Evolutionary conservation across 2,329 filamentous ascomycete genomes (phyloP), one percentile per base, ranked within the genome.

Genomic region (Trichoderma aggressivum): DNA sequence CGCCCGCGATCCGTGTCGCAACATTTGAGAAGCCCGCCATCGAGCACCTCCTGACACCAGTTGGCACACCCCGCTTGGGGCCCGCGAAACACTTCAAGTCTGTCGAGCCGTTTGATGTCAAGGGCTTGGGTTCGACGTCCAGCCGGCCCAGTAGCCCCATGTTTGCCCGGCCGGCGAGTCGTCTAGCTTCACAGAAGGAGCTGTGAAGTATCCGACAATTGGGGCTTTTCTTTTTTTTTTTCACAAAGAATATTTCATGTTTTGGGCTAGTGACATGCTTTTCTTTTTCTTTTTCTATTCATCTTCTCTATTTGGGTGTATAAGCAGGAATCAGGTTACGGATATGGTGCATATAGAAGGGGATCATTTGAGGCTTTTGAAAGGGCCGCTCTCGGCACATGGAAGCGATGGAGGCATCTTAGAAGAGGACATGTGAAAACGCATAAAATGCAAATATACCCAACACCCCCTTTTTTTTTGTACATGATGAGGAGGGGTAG

Each of bases 11-110:
- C 76, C 87, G 83, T 74, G 90, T 94, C 72, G 91, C 90, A 60
- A 89, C 85, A 74, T 94, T 92, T 77, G 94, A 97, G 79, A 96
- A 97, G 81, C 88, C 89, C 3, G 86, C 86, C 14, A 86, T 90
- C 53, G 89, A 88, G 70, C 80, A 78, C 16, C 74, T 77, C 36
- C 77, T 80, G n/a, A 86, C 85, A 0, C 81, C 82, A 1, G 70
- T 76, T 3, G 74, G 73, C 58, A 77, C 76, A 0, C 80, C 82
- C 3, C 79, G 76, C 7, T 72, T 77, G 16, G 67, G 79, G 14
- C 79, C 82, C 14, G 70, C 77, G 3, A 76, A 77, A 47, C 79
- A 79, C 47, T 73, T 83, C 66, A 80, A 75, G 36, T 34, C 65
- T 7, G 75, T 82, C 16, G 82, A 85, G 30, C 82, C 84, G 1